phyloP scores from a whole-genome alignment of 2,329 filamentous ascomycete species.

The Ophidiomyces ophidiicola region DNA sequence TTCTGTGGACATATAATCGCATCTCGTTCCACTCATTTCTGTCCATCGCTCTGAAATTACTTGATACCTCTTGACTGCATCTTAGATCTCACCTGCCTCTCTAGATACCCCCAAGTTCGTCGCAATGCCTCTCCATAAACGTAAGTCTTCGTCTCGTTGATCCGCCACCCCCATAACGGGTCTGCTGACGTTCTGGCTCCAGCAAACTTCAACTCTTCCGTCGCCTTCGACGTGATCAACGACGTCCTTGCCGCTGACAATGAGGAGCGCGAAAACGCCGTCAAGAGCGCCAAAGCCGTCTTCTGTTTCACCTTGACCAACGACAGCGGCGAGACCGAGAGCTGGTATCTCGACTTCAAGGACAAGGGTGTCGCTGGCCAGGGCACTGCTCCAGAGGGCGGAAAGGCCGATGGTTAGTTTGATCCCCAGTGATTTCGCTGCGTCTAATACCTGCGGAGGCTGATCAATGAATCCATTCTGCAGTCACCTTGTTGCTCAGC shows the following conservation, averaged over 20 bases:
- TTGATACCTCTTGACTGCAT: no score
- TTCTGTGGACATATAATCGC: slow-evolving; percentile 1
- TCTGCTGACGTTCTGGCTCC: slow-evolving; percentile 10
- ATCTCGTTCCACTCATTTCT: background rate
- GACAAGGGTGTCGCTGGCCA: slow-evolving; percentile 70
- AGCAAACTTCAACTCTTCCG: slow-evolving; percentile 82
- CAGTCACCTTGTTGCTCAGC: slow-evolving; percentile 73
- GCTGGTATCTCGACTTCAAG: slow-evolving; percentile 95
- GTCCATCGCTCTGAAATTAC: background rate
- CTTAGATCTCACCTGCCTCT: slow-evolving; percentile 13
- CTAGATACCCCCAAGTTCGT: slow-evolving; percentile 13
- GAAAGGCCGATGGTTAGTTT: slow-evolving; percentile 67
- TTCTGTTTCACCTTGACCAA: slow-evolving; percentile 94
- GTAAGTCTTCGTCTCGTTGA: slow-evolving; percentile 35
- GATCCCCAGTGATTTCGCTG: background rate
- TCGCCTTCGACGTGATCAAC: slow-evolving; percentile 81
- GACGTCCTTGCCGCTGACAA: slow-evolving; percentile 54
- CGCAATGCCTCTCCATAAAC: slow-evolving; percentile 62
- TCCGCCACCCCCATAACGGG: background rate
- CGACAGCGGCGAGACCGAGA: slow-evolving; percentile 60
- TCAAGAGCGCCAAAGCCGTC: slow-evolving; percentile 76
- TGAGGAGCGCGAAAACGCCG: slow-evolving; percentile 68
- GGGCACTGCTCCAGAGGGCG: slow-evolving; percentile 54
- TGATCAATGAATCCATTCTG: background rate
- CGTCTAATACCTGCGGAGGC: slow-evolving; percentile 6